These are phyloP conservation scores for Fusarium sp. DNA, from an alignment of 2,329 filamentous ascomycete species.

Conservation along the genomic window DNA sequence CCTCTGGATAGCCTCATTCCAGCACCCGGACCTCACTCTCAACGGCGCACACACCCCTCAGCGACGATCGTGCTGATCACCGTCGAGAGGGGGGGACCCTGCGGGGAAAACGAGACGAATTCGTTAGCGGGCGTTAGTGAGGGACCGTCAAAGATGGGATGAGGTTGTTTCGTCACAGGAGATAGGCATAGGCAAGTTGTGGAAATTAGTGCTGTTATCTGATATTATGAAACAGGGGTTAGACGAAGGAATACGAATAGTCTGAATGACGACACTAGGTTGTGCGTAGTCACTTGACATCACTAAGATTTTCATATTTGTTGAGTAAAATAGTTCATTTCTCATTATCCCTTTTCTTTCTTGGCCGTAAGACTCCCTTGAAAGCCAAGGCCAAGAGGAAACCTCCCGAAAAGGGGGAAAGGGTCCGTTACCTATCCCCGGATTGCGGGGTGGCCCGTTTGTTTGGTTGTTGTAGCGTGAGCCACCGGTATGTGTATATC, in stretches of 20 bases:
- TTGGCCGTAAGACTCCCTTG: not conserved
- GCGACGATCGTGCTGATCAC: slow-evolving; percentile 28
- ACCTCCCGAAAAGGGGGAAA: not conserved
- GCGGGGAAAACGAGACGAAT: slow-evolving; percentile 29
- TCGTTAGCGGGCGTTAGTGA: not conserved
- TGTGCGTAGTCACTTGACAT: slow-evolving; percentile 3
- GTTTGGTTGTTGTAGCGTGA: slow-evolving; percentile 32
- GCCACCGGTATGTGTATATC: slow-evolving; percentile 44
- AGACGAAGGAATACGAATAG: slow-evolving; percentile 12
- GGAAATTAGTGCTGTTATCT: slow-evolving; percentile 10
- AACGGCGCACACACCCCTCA: slow-evolving; percentile 13
- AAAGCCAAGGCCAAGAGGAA: not conserved
- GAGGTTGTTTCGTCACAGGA: slow-evolving; percentile 9
- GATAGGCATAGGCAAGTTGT: slow-evolving; percentile 10
- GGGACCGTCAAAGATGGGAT: not conserved
- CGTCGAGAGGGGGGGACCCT: slow-evolving; percentile 21
- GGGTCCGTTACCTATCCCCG: slow-evolving; percentile 10
- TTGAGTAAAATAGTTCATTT: slow-evolving; percentile 22
- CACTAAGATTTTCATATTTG: slow-evolving; percentile 11
- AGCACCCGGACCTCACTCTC: not conserved
- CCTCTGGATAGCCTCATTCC: slow-evolving; percentile 30
- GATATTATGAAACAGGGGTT: slow-evolving; percentile 13
- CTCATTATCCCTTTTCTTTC: slow-evolving; percentile 10
- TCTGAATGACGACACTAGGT: not conserved
- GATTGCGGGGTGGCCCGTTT: slow-evolving; percentile 21